These are phyloP conservation scores for Curvularia sp. DNA, from an alignment of 2,329 filamentous ascomycete species.

Conservation along the genomic window DNA sequence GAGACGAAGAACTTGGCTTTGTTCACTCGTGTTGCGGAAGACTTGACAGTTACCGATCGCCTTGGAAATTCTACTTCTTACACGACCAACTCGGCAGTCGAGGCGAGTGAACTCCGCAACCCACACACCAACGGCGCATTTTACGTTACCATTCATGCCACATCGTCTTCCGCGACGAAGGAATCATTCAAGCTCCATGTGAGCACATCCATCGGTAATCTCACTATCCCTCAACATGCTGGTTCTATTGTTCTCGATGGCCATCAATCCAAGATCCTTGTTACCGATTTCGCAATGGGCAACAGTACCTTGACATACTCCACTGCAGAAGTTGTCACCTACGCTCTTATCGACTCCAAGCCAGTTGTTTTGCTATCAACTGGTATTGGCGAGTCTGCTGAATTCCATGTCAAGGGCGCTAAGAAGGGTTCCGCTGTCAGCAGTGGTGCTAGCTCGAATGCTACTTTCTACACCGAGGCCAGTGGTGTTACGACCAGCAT, in stretches of 20 bases:
- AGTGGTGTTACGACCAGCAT: constrained; percentile 45
- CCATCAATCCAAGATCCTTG: constrained; percentile 67
- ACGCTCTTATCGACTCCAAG: constrained; percentile 46
- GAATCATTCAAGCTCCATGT: constrained; percentile 64
- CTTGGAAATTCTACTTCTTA: constrained; percentile 58
- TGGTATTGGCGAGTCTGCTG: constrained; percentile 50
- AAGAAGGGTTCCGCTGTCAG: constrained; percentile 50
- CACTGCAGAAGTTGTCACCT: constrained; percentile 60
- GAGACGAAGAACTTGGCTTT: constrained; percentile 68
- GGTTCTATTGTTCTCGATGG: constrained; percentile 63
- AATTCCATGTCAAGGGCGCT: constrained; percentile 50
- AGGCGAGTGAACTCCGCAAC: constrained; percentile 64
- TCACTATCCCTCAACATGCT: constrained; percentile 62
- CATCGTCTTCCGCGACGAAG: constrained; percentile 59
- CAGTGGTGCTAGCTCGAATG: constrained; percentile 52
- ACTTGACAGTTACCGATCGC: constrained; percentile 63
- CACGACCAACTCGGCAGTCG: constrained; percentile 60
- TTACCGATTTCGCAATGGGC: constrained; percentile 66
- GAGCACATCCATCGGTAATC: constrained; percentile 61
- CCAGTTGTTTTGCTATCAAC: constrained; percentile 52
- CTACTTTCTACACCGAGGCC: constrained; percentile 53
- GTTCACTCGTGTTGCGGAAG: constrained; percentile 65
- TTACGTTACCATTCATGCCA: constrained; percentile 64
- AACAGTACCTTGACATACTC: constrained; percentile 61
- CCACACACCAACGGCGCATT: constrained; percentile 64